Conservation (phyloP, 495 filamentous ascomycete genomes). For the Aspergillus sparsus region DNA sequence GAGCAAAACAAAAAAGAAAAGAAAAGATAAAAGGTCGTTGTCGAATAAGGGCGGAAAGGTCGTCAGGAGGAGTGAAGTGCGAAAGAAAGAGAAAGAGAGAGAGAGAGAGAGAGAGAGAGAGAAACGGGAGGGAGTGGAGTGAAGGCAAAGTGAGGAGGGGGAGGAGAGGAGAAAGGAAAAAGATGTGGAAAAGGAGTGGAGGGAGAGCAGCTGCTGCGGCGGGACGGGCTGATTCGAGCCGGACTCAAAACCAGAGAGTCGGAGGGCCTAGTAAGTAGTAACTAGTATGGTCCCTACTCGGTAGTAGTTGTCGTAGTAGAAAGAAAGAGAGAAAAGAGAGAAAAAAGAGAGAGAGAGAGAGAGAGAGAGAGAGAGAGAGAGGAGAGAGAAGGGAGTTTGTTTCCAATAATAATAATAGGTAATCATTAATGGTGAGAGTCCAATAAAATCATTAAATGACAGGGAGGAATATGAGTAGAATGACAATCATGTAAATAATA, state of each 20-base stretch:
- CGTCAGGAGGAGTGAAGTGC: background rate
- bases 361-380: background rate
- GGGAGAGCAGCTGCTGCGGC: conserved; percentile 10
- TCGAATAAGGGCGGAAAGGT: conserved; percentile 4
- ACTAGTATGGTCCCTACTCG: too few species aligned
- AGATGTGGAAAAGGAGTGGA: conserved; percentile 23
- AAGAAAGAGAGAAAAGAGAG: background rate
- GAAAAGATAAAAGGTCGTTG: conserved; percentile 1
- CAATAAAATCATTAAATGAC: too few species aligned
- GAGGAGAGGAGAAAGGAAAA: conserved; percentile 17
- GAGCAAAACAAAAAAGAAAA: conserved; percentile 11
- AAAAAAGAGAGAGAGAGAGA: background rate
- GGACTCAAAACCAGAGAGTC: background rate
- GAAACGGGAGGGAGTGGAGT: conserved; percentile 19
- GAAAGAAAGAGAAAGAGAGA: background rate
- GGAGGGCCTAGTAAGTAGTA: too few species aligned
- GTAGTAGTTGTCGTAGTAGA: background rate
- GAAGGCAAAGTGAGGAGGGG: conserved; percentile 6
- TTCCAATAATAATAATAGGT: too few species aligned
- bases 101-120: conserved; percentile 15
- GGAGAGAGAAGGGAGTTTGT: background rate
- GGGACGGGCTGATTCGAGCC: conserved; percentile 7
- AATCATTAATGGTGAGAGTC: too few species aligned
- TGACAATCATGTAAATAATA: background rate
- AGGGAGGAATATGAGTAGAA: too few species aligned